Percentiles rank a stretch among this genome's conserved stretches.
Conservation (phyloP, 495 filamentous ascomycete genomes). For the Mytilinidion resinicola region DNA sequence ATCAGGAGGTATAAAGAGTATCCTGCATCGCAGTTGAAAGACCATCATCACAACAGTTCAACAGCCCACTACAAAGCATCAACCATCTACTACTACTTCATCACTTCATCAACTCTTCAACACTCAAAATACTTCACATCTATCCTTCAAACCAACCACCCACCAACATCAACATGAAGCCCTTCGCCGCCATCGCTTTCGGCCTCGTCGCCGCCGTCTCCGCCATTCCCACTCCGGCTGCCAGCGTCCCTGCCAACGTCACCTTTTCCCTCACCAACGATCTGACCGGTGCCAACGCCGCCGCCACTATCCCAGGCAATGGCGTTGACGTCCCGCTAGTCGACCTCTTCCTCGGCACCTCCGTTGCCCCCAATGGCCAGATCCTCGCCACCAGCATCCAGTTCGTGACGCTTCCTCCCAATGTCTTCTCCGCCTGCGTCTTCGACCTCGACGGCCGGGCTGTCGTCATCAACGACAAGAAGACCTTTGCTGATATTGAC, state of each 20-base stretch:
- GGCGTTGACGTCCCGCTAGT: not conserved
- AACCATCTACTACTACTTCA: too few species aligned
- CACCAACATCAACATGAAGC: constrained; percentile 8
- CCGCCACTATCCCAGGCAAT: not conserved
- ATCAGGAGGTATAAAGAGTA: too few species aligned
- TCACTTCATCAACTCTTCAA: not conserved
- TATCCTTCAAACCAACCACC: too few species aligned
- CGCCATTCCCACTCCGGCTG: not conserved
- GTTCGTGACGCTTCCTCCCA: not conserved
- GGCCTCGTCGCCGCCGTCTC: constrained; percentile 4
- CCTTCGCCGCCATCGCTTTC: not conserved
- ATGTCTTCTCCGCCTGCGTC: not conserved
- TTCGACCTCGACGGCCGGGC: not conserved
- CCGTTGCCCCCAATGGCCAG: not conserved
- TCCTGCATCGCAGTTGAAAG: too few species aligned
- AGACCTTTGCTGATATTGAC: not conserved
- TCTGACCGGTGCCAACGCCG: not conserved
- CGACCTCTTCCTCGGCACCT: not conserved
- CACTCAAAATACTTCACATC: not conserved
- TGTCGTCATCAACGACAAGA: not conserved
- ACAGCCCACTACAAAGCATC: too few species aligned
- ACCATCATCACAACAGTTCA: too few species aligned
- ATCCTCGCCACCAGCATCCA: constrained; percentile 3
- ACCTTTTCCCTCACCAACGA: constrained; percentile 4
- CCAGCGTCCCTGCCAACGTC: not conserved